Base-by-base conservation (phyloP, 192 early-diverging fungal species). In the Gamsiella multidivaricata region DNA sequence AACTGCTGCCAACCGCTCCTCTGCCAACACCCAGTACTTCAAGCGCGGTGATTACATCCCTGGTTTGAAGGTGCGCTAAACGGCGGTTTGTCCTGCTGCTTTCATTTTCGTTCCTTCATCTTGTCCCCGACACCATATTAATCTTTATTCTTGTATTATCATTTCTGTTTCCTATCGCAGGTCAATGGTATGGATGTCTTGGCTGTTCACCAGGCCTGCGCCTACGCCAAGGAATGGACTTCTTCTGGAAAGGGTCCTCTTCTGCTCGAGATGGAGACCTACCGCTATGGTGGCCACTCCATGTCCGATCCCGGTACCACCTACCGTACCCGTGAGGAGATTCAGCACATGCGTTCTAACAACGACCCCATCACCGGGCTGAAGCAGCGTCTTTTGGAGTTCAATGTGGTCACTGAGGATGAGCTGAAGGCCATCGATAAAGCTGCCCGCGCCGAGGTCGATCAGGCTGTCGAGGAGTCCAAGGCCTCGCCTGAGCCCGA, bases 281-380 rank as follows among this genome's bases (percentile, higher is more conserved):
- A 99, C 87, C 95, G 96, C 56, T 99, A 99, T 85, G 97, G 96
- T 83, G 97, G 97, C 57, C 97, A 99, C 94, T 99, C 97, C 70
- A 99, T 99, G 97, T 99, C 96, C 61, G 96, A 99, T 84, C 97
- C 96, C 25, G 97, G 97, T 70, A 99, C 96, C 82, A 98, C 95
- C 41, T 99, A 99, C 93, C 92, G 97, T 70, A 96, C 95, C 61
- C 94, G 97, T 83, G 97, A 99, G 86, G 96, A 99, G 88, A 95
- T 97, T 66, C 94, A 97, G 84, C 90, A 99, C 82, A 99, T 99
- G 96, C 91, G 96, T 32, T 93, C 92, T 53, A 94, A 91, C 70
- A 90, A 89, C 73, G 95, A 97, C 81, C 92, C 94, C 54, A 97
- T 99, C 84, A 96, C 90, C 70, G 94, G 95, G 20, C 84, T 96